These are phyloP conservation scores for Athelia psychrophila DNA, from an alignment of 1,284 basidiomycete species.

Conservation along the genomic window DNA sequence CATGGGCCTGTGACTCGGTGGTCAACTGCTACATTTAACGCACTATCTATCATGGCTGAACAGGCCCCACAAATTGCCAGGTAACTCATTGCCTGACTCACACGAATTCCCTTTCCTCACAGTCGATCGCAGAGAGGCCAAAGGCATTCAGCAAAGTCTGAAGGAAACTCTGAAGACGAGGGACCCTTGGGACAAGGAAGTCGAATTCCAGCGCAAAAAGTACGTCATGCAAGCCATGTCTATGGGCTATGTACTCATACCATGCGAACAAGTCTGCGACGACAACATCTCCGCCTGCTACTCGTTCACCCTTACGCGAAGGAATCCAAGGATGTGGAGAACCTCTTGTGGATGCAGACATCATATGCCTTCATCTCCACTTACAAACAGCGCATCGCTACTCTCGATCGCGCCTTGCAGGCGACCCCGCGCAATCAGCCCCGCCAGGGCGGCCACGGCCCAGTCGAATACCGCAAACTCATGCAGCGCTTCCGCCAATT, in stretches of 20 bases:
- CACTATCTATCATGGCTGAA: background rate
- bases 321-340: slow-evolving; percentile 81
- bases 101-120: background rate
- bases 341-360: slow-evolving; percentile 88
- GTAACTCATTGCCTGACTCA: background rate
- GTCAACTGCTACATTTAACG: too few relatives aligned
- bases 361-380: slow-evolving; percentile 83
- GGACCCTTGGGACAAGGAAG: slow-evolving; percentile 80
- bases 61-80: background rate
- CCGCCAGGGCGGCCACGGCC: slow-evolving; percentile 43
- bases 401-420: slow-evolving; percentile 62
- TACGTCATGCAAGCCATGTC: slow-evolving; percentile 34
- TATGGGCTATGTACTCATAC: slow-evolving; percentile 4
- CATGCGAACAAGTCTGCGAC: slow-evolving; percentile 57
- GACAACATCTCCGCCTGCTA: slow-evolving; percentile 72
- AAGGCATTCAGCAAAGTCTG: slow-evolving; percentile 60
- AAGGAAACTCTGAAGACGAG: slow-evolving; percentile 69
- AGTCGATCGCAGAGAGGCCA: slow-evolving; percentile 56
- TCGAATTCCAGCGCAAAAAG: slow-evolving; percentile 84
- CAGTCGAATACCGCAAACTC: slow-evolving; percentile 81
- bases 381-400: slow-evolving; percentile 76
- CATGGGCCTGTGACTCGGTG: too few relatives aligned
- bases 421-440: slow-evolving; percentile 42
- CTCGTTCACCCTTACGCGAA: slow-evolving; percentile 72
- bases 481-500: slow-evolving; percentile 87